These are phyloP conservation scores for Dictyostelium capitatum DNA, from an alignment of 78 protist species.

Conservation along the genomic window DNA sequence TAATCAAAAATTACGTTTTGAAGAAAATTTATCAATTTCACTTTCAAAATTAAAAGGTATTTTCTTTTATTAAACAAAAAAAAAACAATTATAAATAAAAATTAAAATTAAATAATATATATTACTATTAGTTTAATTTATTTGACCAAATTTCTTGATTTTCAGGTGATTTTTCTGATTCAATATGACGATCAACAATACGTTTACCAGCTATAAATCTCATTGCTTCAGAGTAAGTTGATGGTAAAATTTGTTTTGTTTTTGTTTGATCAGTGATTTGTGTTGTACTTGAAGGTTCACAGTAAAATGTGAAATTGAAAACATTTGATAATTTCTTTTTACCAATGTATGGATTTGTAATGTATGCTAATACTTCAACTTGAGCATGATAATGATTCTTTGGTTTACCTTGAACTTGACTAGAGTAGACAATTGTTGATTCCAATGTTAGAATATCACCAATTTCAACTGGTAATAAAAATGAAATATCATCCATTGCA, in stretches of 20 bases:
- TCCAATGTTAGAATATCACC: slow-evolving; percentile 71
- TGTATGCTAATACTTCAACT: slow-evolving; percentile 70
- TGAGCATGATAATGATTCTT: slow-evolving; percentile 36
- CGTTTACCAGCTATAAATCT: slow-evolving; percentile 62
- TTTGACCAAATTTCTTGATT: not conserved
- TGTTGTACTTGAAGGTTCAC: not conserved
- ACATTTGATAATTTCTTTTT: slow-evolving; percentile 69
- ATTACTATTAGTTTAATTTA: not conserved
- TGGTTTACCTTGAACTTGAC: not conserved
- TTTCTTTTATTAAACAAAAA: not conserved
- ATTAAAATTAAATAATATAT: not conserved
- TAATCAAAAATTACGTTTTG: not conserved
- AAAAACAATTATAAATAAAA: not conserved
- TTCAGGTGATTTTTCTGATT: not conserved
- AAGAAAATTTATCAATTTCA: slow-evolving; percentile 24
- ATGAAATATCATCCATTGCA: slow-evolving; percentile 82
- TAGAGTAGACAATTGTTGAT: slow-evolving; percentile 70
- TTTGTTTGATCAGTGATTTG: not conserved
- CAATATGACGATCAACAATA: slow-evolving; percentile 58
- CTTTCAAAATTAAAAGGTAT: slow-evolving; percentile 38
- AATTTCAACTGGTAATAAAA: slow-evolving; percentile 70
- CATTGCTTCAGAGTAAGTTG: slow-evolving; percentile 80
- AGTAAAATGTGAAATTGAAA: slow-evolving; percentile 78
- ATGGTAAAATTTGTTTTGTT: slow-evolving; percentile 49
- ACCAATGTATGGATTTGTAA: slow-evolving; percentile 55